Evolutionary conservation across 352 stramenopile species (phyloP).

Genomic region (Phytophthora kernoviae): DNA sequence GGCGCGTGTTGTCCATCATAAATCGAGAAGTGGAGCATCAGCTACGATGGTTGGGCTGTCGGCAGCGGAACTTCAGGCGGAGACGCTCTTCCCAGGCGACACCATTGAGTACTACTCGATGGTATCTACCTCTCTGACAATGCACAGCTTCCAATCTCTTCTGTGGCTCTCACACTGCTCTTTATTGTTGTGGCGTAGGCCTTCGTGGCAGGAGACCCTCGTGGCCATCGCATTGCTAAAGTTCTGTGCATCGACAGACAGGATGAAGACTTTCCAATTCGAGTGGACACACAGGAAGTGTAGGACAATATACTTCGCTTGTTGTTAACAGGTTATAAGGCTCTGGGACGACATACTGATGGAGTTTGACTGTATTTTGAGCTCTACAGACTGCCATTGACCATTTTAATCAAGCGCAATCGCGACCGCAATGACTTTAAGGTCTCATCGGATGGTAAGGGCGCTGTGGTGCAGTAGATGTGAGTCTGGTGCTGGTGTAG

Average conservation of each 20-base stretch:
- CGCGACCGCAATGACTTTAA: slow-evolving; percentile 59
- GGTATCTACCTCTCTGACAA: slow-evolving; percentile 20
- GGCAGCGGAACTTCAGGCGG: slow-evolving; percentile 53
- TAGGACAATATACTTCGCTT: slow-evolving; percentile 22
- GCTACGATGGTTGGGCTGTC: slow-evolving; percentile 46
- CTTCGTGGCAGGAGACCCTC: slow-evolving; percentile 71
- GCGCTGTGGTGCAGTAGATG: neutral
- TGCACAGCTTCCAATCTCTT: neutral
- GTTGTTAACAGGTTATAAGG: slow-evolving; percentile 2
- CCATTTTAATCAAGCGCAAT: slow-evolving; percentile 74
- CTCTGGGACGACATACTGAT: neutral
- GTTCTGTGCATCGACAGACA: slow-evolving; percentile 51
- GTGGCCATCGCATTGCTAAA: slow-evolving; percentile 68
- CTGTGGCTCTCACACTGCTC: slow-evolving; percentile 10
- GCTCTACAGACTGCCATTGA: slow-evolving; percentile 55
- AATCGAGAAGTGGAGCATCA: neutral
- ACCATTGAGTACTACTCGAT: slow-evolving; percentile 85
- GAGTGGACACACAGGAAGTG: slow-evolving; percentile 75
- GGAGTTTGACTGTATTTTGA: slow-evolving; percentile 5
- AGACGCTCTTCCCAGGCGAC: slow-evolving; percentile 73
- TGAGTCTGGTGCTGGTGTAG: too few relatives aligned
- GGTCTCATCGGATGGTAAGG: slow-evolving; percentile 46
- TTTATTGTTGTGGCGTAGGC: slow-evolving; percentile 32
- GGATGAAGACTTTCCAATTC: slow-evolving; percentile 61
- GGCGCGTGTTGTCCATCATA: neutral